Conservation (phyloP, 2,329 filamentous ascomycete genomes). For the Escovopsis weberi region DNA sequence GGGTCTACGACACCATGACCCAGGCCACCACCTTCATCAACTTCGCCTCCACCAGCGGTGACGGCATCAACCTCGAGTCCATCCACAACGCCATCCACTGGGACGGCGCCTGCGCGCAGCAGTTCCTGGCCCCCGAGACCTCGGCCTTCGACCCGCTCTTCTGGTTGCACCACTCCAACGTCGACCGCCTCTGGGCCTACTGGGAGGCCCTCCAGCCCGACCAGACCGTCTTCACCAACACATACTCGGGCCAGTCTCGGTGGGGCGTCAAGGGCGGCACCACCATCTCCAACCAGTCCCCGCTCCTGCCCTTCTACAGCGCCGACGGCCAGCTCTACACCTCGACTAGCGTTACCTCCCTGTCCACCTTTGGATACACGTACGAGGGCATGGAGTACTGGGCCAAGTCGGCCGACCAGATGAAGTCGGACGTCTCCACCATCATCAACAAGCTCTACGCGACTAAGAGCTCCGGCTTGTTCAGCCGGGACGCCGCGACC, state of each 20-base stretch:
- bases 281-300: slow-evolving; percentile 26
- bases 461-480: neutral
- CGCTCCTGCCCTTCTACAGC: slow-evolving; percentile 36
- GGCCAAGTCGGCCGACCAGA: slow-evolving; percentile 16
- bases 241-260: slow-evolving; percentile 19
- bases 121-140: slow-evolving; percentile 26
- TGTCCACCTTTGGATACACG: slow-evolving; percentile 24
- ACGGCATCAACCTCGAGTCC: slow-evolving; percentile 27
- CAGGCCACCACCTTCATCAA: slow-evolving; percentile 20
- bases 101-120: slow-evolving; percentile 24
- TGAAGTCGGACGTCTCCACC: slow-evolving; percentile 15
- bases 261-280: slow-evolving; percentile 28
- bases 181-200: slow-evolving; percentile 50
- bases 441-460: slow-evolving; percentile 21
- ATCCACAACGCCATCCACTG: slow-evolving; percentile 29
- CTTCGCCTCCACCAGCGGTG: slow-evolving; percentile 20
- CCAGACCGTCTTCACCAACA: slow-evolving; percentile 18
- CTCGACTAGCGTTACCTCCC: slow-evolving; percentile 18
- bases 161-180: slow-evolving; percentile 39
- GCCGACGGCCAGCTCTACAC: slow-evolving; percentile 27
- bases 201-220: slow-evolving; percentile 30
- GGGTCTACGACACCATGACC: slow-evolving; percentile 28
- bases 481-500: neutral
- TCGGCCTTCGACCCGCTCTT: slow-evolving; percentile 33
- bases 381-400: slow-evolving; percentile 24